These are phyloP conservation scores for Phytopythium montanum DNA, from an alignment of 352 stramenopile genomes.

Conservation along the genomic window DNA sequence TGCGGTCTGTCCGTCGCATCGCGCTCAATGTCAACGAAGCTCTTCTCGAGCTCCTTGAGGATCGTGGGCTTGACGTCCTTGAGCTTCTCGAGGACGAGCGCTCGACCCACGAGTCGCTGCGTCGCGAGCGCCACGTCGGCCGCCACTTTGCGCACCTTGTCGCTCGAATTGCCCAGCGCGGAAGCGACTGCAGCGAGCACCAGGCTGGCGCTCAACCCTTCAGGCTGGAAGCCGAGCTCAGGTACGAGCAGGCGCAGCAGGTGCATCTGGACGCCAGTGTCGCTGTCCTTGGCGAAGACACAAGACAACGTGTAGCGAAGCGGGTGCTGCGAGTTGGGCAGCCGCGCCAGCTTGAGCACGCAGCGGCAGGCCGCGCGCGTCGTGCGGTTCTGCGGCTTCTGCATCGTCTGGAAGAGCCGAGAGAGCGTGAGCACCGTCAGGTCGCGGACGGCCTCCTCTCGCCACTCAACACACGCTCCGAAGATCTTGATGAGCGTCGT, in stretches of 20 bases:
- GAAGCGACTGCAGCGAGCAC: conserved; percentile 46
- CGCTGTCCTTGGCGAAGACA: conserved; percentile 65
- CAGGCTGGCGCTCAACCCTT: conserved; percentile 53
- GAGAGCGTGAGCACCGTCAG: conserved; percentile 62
- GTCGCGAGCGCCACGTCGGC: conserved; percentile 77
- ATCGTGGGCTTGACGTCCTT: conserved; percentile 72
- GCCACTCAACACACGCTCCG: conserved; percentile 70
- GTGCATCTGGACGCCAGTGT: conserved; percentile 79
- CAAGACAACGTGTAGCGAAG: conserved; percentile 72
- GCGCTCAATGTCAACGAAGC: conserved; percentile 60
- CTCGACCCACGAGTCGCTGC: conserved; percentile 70
- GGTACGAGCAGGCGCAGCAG: conserved; percentile 67
- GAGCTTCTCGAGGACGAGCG: conserved; percentile 61
- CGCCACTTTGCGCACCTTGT: conserved; percentile 67
- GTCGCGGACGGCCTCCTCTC: conserved; percentile 52
- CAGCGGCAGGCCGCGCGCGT: conserved; percentile 72
- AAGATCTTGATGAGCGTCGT: conserved; percentile 74
- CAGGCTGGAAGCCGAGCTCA: conserved; percentile 72
- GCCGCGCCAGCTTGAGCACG: conserved; percentile 67
- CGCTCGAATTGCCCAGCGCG: conserved; percentile 54
- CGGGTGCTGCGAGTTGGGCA: conserved; percentile 53
- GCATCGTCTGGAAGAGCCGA: conserved; percentile 60
- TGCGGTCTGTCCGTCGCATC: conserved; percentile 39
- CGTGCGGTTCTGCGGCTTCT: conserved; percentile 74
- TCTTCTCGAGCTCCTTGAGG: conserved; percentile 84